Evolutionary conservation across 352 stramenopile genomes (phyloP).

Genomic region (Detonula confervacea): DNA sequence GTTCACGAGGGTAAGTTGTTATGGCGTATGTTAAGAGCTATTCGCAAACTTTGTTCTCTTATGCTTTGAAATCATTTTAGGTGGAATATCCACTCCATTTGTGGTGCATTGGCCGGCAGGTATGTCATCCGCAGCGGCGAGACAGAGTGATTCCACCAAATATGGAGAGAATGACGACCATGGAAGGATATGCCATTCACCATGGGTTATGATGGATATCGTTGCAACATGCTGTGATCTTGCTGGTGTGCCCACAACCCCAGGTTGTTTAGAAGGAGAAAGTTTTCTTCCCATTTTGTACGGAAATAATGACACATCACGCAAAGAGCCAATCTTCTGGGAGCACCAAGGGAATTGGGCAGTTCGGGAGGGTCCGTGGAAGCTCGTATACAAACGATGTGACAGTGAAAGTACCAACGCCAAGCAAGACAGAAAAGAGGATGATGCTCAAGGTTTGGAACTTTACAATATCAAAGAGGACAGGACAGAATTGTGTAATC

Average conservation of each 20-base stretch:
- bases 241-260: constrained; percentile 26
- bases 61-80: background rate
- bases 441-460: constrained; percentile 37
- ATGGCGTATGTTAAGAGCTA: background rate
- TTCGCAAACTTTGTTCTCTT: constrained; percentile 3
- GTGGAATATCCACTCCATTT: constrained; percentile 53
- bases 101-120: constrained; percentile 46
- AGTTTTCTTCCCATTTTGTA: constrained; percentile 52
- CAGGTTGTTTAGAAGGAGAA: constrained; percentile 45
- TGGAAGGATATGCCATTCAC: constrained; percentile 41
- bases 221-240: constrained; percentile 55
- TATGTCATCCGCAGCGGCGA: background rate
- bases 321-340: constrained; percentile 54
- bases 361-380: constrained; percentile 50
- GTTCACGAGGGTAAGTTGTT: constrained; percentile 49
- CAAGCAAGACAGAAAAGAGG: too few relatives aligned
- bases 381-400: constrained; percentile 52
- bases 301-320: constrained; percentile 13
- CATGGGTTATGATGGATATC: constrained; percentile 64
- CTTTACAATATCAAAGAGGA: constrained; percentile 58
- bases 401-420: constrained; percentile 9
- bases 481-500: constrained; percentile 49
- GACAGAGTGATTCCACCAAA: background rate
- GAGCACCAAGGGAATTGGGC: constrained; percentile 63
- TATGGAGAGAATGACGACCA: background rate